Evolutionary conservation across 164 flowering plant species (phyloP), one percentile per base, ranked within the genome.

Genomic region (Taxillus chinensis): DNA sequence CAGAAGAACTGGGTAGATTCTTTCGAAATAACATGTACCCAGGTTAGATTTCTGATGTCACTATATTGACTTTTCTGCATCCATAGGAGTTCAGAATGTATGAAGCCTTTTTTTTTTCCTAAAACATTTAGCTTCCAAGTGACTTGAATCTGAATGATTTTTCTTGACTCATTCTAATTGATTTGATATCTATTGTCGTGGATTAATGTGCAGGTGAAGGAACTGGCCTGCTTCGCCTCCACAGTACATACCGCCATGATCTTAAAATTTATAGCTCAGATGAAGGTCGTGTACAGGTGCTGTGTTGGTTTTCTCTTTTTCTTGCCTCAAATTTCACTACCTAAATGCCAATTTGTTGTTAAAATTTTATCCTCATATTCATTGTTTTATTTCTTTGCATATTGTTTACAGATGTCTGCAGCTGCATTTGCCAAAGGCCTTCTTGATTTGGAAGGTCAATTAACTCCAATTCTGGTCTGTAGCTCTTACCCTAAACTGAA

Each of bases 361-460:
- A 27, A 27, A 27, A 27, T 27, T 27, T 27, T 27, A 27, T 27
- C 27, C 27, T 27, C 27, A 27, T 27, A 27, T 27, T 27, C 27
- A 27, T 27, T 27, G 27, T 27, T 27, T 27, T 27, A 0, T 27
- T 38, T 51, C 37, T 48, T 70, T 50, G 39, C 11, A 12, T 50
- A 46, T 9, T 17, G 37, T 65, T 59, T 59, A 43, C 87, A 92
- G 98, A 88, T 92, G 98, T 92, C 98, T 67, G 99, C 97, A 48
- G 99, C 99, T 72, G 99, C 99, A 68, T 95, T 95, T 83, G 99
- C 99, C 41, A 95, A 95, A 75, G 99, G 99, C 55, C 92, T 95
- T 39, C 95, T 95, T 55, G 99, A 95, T 68, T 85, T 95, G 67
- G 99, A 95, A 80, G 99, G 99, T 59, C 97, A 89, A 74, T 73